Conservation (phyloP, 352 stramenopile genomes). For the Pythium coloratum region DNA sequence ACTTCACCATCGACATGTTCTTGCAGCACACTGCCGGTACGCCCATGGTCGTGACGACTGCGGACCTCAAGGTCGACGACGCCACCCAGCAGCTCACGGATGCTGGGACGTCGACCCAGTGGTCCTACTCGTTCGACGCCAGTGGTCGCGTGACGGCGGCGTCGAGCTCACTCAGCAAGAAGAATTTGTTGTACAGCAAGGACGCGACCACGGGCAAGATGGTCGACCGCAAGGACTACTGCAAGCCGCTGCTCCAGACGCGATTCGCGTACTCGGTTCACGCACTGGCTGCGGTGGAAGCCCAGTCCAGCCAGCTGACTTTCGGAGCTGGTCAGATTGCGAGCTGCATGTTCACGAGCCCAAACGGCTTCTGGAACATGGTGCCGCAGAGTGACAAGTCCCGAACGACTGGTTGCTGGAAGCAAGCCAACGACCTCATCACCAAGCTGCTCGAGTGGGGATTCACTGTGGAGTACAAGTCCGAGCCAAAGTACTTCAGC, state of each 20-base stretch:
- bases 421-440: constrained; percentile 18
- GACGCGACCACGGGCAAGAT: constrained; percentile 19
- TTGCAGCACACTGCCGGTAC: constrained; percentile 3
- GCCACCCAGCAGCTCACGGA: constrained; percentile 4
- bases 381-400: constrained; percentile 21
- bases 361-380: constrained; percentile 24
- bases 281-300: constrained; percentile 15
- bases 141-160: constrained; percentile 14
- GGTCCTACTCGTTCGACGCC: constrained; percentile 17
- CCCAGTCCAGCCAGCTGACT: constrained; percentile 1
- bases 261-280: constrained; percentile 19
- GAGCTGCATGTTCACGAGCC: constrained; percentile 22
- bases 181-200: constrained; percentile 20
- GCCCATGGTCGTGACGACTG: constrained; percentile 10
- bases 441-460: constrained; percentile 26
- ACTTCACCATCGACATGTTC: constrained; percentile 13
- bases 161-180: constrained; percentile 9
- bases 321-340: constrained; percentile 18
- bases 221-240: constrained; percentile 18
- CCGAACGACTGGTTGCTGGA: constrained; percentile 13
- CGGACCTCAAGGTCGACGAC: constrained; percentile 8
- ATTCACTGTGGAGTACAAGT: constrained; percentile 13
- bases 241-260: constrained; percentile 16
- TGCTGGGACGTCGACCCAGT: constrained; percentile 14
- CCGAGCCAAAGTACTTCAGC: constrained; percentile 16